Evolutionary conservation across 208 protist species (phyloP), one percentile per base, ranked within the genome.

Genomic region (Herpetomonas samuelpessoai): DNA sequence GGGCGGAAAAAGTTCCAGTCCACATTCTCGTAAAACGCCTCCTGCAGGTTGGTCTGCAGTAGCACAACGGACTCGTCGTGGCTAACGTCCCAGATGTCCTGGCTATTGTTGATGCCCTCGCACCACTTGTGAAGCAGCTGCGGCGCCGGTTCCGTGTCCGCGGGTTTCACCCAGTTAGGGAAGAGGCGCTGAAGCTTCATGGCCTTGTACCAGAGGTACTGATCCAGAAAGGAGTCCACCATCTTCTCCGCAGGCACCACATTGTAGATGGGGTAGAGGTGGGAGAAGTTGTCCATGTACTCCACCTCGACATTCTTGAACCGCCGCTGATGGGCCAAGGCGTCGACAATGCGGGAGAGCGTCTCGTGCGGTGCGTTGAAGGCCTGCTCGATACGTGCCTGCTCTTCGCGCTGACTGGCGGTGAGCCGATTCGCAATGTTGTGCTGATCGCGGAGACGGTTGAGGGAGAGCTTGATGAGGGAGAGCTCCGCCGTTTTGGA

Each of bases 191-290:
- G 88, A 74, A 99, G 98, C 72, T 99, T 98, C 58, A 93, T 93
- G 26, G 95, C 88, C 75, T 99, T 98, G 75, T 99, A 99, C 98
- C 98, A 99, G 1, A 99, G 84, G 81, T 99, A 99, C 75, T 99
- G 98, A 76, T 99, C 99, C 4, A 99, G 86, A 74, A 99, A 99
- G 19, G 99, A 93, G 81, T 99, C 99, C 0, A 99, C 99, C 76
- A 99, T 99, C 86, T 99, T 99, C 83, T 99, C 99, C 14, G 99
- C 71, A 6, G 99, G 98, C 49, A 99, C 97, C 31, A 99, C 87
- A 53, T 99, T 99, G 81, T 99, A 99, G 31, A 99, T 97, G 18
- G 99, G 99, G 76, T 99, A 96, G 1, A 99, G 79, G 69, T 99
- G 93, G n/a, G 91, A 98, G 70, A 99, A 99, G 35, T 98, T 88